Evolutionary conservation across 1,284 basidiomycete species (phyloP).

Genomic region (Fomitiporia mediterranea): DNA sequence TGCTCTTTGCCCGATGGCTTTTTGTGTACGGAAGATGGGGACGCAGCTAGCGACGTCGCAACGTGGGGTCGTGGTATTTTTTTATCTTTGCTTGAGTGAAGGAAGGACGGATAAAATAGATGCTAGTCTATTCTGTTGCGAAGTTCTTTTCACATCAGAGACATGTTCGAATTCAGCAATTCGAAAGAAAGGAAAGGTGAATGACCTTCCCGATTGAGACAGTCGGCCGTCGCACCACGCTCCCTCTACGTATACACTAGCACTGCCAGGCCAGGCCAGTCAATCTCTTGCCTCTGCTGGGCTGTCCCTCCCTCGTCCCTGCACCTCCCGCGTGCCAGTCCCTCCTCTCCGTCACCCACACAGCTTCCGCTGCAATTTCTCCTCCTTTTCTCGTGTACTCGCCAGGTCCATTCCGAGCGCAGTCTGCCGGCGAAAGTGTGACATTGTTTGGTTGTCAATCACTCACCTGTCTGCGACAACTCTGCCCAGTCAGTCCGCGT

Average conservation of each 20-base stretch:
- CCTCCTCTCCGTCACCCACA: no score
- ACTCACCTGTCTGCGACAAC: not conserved
- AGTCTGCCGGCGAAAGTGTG: not conserved
- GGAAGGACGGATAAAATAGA: not conserved
- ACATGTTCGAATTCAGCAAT: not conserved
- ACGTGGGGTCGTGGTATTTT: not conserved
- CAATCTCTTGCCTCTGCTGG: no score
- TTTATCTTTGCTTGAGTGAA: no score
- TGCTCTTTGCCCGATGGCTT: not conserved
- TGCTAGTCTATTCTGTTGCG: not conserved
- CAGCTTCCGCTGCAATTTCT: not conserved
- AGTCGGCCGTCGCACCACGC: no score
- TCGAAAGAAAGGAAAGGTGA: not conserved
- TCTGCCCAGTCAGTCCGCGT: not conserved
- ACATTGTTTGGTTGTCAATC: conserved; percentile 13
- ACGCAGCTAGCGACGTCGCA: no score
- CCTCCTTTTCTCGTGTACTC: no score
- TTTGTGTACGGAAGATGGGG: not conserved
- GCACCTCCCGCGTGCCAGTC: no score
- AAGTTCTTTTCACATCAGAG: not conserved
- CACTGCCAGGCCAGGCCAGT: no score
- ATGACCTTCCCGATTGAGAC: no score
- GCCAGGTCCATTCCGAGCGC: no score
- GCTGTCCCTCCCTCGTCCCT: not conserved
- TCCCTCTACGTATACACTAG: no score